phyloP scores from a whole-genome alignment of 1,139 yeast species.

The Lodderomyces oxycetoniae region DNA sequence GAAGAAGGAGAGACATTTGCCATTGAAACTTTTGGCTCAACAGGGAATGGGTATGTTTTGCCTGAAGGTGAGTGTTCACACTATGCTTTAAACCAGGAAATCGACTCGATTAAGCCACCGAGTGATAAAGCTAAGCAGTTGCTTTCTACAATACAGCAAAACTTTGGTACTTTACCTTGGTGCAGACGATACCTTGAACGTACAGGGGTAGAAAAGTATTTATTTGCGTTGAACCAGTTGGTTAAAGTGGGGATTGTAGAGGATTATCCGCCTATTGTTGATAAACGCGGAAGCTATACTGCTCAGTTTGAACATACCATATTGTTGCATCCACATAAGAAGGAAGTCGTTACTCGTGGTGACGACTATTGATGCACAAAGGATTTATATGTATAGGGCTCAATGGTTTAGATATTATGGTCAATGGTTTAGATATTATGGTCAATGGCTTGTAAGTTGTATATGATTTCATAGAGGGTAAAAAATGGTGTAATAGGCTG shows the following conservation, averaged over 20 bases:
- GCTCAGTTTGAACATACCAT: constrained; percentile 97
- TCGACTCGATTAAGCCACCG: constrained; percentile 40
- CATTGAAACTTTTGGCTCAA: constrained; percentile 95
- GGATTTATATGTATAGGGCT: too few relatives aligned
- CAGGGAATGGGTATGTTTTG: constrained; percentile 88
- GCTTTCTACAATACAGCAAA: constrained; percentile 62
- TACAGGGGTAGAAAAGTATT: constrained; percentile 85
- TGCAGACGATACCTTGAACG: constrained; percentile 93
- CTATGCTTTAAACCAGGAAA: constrained; percentile 63
- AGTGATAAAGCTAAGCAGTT: constrained; percentile 65
- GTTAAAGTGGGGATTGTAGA: constrained; percentile 83
- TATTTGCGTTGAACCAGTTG: constrained; percentile 81
- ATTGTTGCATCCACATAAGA: constrained; percentile 81
- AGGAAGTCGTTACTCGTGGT: constrained; percentile 93
- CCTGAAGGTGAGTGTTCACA: constrained; percentile 92
- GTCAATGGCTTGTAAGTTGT: too few relatives aligned
- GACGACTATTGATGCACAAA: constrained; percentile 95
- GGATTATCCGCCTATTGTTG: constrained; percentile 96
- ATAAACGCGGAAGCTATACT: constrained; percentile 78
- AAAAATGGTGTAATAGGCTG: too few relatives aligned
- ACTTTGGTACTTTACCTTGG: constrained; percentile 94
- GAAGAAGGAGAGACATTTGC: constrained; percentile 99
- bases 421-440: too few relatives aligned
- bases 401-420: too few relatives aligned
- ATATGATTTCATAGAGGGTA: too few relatives aligned